These are phyloP conservation scores for Tolypocladium amazonense DNA, from an alignment of 2,329 filamentous ascomycete species.

Conservation along the genomic window DNA sequence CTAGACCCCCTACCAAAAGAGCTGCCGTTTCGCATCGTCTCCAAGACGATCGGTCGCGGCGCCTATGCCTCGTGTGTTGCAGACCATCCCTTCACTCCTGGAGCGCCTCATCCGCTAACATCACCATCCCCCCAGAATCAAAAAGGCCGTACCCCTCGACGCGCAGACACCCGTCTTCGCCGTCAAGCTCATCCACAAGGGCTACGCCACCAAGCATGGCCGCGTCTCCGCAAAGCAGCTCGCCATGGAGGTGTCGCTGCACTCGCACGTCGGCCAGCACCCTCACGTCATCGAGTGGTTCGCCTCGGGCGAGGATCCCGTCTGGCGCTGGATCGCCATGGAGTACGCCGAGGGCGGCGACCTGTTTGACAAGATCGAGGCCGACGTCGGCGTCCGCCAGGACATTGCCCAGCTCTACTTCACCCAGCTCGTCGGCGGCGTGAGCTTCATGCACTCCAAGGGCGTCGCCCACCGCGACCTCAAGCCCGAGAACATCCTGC, in stretches of 20 bases:
- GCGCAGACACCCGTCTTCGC: slow-evolving; percentile 71
- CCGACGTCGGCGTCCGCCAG: slow-evolving; percentile 86
- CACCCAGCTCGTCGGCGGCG: slow-evolving; percentile 76
- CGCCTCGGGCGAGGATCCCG: slow-evolving; percentile 69
- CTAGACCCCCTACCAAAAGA: slow-evolving; percentile 74
- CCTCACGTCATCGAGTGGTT: slow-evolving; percentile 92
- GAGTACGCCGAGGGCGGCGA: slow-evolving; percentile 92
- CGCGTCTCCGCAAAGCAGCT: slow-evolving; percentile 84
- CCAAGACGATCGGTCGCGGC: slow-evolving; percentile 90
- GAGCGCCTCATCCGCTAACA: not conserved
- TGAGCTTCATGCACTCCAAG: slow-evolving; percentile 92
- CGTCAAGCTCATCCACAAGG: slow-evolving; percentile 98
- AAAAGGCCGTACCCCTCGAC: slow-evolving; percentile 75
- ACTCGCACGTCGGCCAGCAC: slow-evolving; percentile 80
- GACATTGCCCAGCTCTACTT: slow-evolving; percentile 98
- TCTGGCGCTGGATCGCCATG: slow-evolving; percentile 98
- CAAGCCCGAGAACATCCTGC: slow-evolving; percentile 90
- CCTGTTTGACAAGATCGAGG: slow-evolving; percentile 98
- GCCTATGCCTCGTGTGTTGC: slow-evolving; percentile 83
- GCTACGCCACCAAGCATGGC: slow-evolving; percentile 81
- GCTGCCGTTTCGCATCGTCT: slow-evolving; percentile 88
- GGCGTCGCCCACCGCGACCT: slow-evolving; percentile 88
- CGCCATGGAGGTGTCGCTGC: slow-evolving; percentile 81
- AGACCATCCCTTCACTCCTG: not conserved
- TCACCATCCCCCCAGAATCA: slow-evolving; percentile 53